phyloP scores from a whole-genome alignment of 2,329 filamentous ascomycete genomes.

The Diaporthe citrichinensis region DNA sequence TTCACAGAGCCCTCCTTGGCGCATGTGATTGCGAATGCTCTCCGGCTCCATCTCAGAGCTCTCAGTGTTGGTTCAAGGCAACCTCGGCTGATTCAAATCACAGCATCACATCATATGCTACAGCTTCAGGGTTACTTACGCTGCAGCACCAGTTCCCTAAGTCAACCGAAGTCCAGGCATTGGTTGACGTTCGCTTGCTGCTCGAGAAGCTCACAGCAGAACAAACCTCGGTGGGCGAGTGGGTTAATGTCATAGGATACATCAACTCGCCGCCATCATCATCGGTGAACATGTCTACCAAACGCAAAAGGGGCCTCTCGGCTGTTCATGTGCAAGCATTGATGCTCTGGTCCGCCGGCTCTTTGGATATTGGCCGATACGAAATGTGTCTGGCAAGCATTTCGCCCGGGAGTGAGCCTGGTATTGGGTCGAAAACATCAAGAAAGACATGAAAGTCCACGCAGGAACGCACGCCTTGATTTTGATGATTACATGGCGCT shows the following conservation, averaged over 20 bases:
- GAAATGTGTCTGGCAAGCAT: constrained; percentile 67
- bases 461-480: neutral
- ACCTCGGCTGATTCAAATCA: constrained; percentile 45
- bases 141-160: constrained; percentile 78
- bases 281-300: constrained; percentile 17
- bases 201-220: constrained; percentile 75
- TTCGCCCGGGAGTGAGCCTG: neutral
- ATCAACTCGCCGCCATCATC: constrained; percentile 58
- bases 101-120: constrained; percentile 67
- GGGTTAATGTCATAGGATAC: constrained; percentile 92
- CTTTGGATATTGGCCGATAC: constrained; percentile 80
- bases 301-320: constrained; percentile 33
- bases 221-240: constrained; percentile 80
- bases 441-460: neutral
- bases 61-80: neutral
- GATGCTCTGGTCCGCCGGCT: constrained; percentile 82
- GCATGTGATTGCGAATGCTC: neutral
- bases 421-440: neutral
- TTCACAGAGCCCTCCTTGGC: neutral
- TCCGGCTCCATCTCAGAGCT: neutral
- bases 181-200: constrained; percentile 80
- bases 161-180: constrained; percentile 61
- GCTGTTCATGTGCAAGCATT: constrained; percentile 77
- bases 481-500: constrained; percentile 16
- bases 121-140: constrained; percentile 70